A percentile compares a stretch with the other conserved stretches of the same genome.
phyloP scores from a whole-genome alignment of 176 grass and related monocot species.

The Secale cereale region DNA sequence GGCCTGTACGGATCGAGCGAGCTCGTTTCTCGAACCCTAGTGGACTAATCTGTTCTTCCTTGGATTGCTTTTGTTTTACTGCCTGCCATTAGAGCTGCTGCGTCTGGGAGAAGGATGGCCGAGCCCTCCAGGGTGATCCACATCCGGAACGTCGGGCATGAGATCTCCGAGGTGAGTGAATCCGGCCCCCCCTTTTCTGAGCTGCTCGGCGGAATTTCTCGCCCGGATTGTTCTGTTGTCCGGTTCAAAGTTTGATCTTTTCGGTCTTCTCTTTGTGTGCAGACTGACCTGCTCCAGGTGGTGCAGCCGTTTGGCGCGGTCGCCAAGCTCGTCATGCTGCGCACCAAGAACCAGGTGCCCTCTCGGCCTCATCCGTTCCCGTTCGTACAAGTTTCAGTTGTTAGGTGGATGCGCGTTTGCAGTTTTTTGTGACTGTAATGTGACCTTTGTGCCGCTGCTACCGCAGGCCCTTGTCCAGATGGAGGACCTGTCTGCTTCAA shows the following conservation, averaged over 20 bases:
- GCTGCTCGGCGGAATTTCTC: neutral
- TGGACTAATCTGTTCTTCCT: neutral
- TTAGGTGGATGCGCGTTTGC: neutral
- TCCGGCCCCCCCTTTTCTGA: neutral
- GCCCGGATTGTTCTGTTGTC: neutral
- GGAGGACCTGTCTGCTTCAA: constrained; percentile 74
- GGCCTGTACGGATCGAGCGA: neutral
- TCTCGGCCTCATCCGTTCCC: neutral
- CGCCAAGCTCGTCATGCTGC: constrained; percentile 90
- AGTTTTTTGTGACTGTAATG: neutral
- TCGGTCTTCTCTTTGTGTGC: neutral
- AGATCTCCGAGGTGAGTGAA: constrained; percentile 80
- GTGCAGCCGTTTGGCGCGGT: constrained; percentile 84
- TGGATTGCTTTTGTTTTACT: neutral
- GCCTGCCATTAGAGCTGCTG: neutral
- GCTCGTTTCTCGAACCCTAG: neutral
- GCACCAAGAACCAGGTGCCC: constrained; percentile 86
- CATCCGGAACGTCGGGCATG: constrained; percentile 91
- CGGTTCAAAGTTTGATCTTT: neutral
- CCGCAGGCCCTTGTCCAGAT: constrained; percentile 87
- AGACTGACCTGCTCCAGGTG: constrained; percentile 95
- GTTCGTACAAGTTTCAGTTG: neutral
- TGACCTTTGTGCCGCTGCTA: neutral
- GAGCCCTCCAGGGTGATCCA: constrained; percentile 98
- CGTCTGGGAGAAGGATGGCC: constrained; percentile 45